phyloP scores from a whole-genome alignment of 179 eudicot species.

The Sideroxylon spinosum region DNA sequence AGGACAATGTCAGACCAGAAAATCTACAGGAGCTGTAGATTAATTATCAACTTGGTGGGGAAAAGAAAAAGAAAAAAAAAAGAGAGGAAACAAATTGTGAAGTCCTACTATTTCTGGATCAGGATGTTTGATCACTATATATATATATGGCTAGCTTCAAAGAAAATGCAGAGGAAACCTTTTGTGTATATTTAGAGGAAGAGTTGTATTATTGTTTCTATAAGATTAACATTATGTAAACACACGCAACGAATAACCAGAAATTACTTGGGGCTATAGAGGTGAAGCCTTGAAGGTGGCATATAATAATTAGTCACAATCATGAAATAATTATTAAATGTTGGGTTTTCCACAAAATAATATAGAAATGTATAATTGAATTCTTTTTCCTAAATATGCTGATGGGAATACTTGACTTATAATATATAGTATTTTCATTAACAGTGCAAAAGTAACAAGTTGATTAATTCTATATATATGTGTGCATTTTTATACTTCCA shows the following conservation, averaged over 20 bases:
- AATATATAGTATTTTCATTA: not conserved
- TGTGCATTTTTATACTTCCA: too few species aligned
- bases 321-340: too few species aligned
- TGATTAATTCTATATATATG: not conserved
- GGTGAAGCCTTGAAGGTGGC: not conserved
- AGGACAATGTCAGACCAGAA: slow-evolving; percentile 9
- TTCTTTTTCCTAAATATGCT: not conserved
- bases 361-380: not conserved
- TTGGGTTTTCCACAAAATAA: not conserved
- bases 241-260: not conserved
- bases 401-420: not conserved
- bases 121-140: too few species aligned
- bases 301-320: too few species aligned
- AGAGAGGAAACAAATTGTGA: too few species aligned
- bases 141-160: not conserved
- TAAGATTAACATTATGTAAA: not conserved
- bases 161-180: not conserved
- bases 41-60: not conserved
- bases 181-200: not conserved
- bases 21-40: slow-evolving; percentile 17
- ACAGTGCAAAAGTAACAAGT: not conserved
- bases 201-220: not conserved
- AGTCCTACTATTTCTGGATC: not conserved
- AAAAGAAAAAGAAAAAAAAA: not conserved
- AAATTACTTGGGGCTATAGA: not conserved